Evolutionary conservation across 176 grass and related monocot genomes (phyloP).

Genomic region (Phyllostachys edulis): DNA sequence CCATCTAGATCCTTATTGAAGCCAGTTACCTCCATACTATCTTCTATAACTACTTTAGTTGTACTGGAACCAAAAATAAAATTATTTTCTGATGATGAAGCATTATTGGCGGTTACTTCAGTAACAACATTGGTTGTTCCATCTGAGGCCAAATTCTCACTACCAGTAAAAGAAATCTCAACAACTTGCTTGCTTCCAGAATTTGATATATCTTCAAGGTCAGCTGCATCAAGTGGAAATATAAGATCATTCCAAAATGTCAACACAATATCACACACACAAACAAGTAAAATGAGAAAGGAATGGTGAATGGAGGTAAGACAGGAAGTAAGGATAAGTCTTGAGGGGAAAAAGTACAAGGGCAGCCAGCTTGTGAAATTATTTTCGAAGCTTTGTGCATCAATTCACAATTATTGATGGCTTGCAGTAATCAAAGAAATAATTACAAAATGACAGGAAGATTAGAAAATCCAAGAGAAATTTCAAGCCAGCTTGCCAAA

Average conservation of each 20-base stretch:
- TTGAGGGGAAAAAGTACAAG: not conserved
- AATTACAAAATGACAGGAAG: not conserved
- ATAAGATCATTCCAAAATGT: slow-evolving; percentile 16
- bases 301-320: not conserved
- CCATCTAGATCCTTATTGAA: slow-evolving; percentile 20
- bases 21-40: not conserved
- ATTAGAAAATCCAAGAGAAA: slow-evolving; percentile 7
- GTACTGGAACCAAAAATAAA: slow-evolving; percentile 4
- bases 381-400: not conserved
- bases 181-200: slow-evolving; percentile 18
- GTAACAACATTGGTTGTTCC: slow-evolving; percentile 24
- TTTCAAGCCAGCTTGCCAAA: not conserved
- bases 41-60: slow-evolving; percentile 24
- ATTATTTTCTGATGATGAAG: not conserved
- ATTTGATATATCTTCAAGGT: slow-evolving; percentile 22
- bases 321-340: not conserved
- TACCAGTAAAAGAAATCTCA: slow-evolving; percentile 5
- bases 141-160: not conserved
- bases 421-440: not conserved
- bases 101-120: slow-evolving; percentile 27
- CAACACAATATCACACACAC: not conserved
- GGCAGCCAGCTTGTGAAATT: not conserved
- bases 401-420: not conserved
- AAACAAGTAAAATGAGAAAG: not conserved
- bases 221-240: slow-evolving; percentile 23